Percentiles rank a stretch among this genome's conserved stretches.
phyloP scores from a whole-genome alignment of 2,329 filamentous ascomycete genomes.

The Pseudonectria buxi region DNA sequence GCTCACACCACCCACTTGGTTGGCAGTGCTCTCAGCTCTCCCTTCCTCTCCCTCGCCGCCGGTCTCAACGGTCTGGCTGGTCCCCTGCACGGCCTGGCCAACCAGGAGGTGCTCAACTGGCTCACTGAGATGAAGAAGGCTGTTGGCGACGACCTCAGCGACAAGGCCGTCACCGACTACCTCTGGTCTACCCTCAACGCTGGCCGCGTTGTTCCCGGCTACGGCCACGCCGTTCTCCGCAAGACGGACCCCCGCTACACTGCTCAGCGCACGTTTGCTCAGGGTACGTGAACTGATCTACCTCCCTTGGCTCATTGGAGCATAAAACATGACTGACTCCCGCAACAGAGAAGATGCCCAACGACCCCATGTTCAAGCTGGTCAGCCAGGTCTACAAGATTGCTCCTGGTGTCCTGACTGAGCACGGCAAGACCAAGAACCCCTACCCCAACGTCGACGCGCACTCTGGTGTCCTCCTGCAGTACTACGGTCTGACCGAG shows the following conservation, averaged over 20 bases:
- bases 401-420: slow-evolving; percentile 90
- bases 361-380: slow-evolving; percentile 99
- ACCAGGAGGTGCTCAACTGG: slow-evolving; percentile 99
- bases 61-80: slow-evolving; percentile 97
- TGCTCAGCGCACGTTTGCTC: slow-evolving; percentile 94
- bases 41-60: slow-evolving; percentile 92
- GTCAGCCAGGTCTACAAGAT: slow-evolving; percentile 99
- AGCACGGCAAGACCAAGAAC: slow-evolving; percentile 99
- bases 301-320: background rate
- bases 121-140: slow-evolving; percentile 97
- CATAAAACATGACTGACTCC: slow-evolving; percentile 21
- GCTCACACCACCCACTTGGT: slow-evolving; percentile 99
- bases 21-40: slow-evolving; percentile 91
- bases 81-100: slow-evolving; percentile 96
- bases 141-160: slow-evolving; percentile 89
- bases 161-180: slow-evolving; percentile 96
- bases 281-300: slow-evolving; percentile 34
- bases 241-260: slow-evolving; percentile 99
- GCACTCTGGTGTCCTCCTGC: slow-evolving; percentile 97
- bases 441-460: slow-evolving; percentile 98
- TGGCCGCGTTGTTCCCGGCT: slow-evolving; percentile 94
- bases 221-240: slow-evolving; percentile 97
- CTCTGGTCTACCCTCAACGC: slow-evolving; percentile 95
- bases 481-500: slow-evolving; percentile 99
- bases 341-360: slow-evolving; percentile 66